Percentiles rank a stretch among this genome's conserved stretches.
Evolutionary conservation across 768 basidiomycete genomes (phyloP).

Genomic region (Russula virescens): DNA sequence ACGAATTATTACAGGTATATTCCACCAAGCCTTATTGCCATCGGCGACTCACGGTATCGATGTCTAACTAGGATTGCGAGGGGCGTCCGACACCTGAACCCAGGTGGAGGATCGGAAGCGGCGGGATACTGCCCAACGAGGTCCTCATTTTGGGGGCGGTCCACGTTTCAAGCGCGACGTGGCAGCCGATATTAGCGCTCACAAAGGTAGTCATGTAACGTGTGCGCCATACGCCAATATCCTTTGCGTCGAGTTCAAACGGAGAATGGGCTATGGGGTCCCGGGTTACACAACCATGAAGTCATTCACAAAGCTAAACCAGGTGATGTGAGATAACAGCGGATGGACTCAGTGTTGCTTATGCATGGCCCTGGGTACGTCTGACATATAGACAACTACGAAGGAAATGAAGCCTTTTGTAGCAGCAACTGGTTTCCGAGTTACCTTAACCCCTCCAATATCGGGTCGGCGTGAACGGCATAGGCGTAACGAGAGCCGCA

Average conservation of each 20-base stretch:
- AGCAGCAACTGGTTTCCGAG: not conserved
- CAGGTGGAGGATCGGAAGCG: not conserved
- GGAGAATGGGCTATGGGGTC: not conserved
- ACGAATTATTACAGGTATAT: too few species aligned
- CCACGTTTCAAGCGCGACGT: not conserved
- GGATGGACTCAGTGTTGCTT: not conserved
- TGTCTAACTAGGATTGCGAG: not conserved
- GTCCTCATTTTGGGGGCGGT: not conserved
- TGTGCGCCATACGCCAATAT: too few species aligned
- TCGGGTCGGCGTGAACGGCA: conserved; percentile 84
- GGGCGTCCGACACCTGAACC: not conserved
- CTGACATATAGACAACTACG: not conserved
- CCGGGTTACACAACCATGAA: not conserved
- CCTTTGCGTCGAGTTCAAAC: not conserved
- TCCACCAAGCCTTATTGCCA: not conserved
- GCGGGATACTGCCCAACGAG: not conserved
- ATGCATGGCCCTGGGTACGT: not conserved
- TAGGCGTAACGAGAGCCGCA: conserved; percentile 64
- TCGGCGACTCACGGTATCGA: not conserved
- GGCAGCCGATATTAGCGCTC: conserved; percentile 4
- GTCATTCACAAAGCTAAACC: not conserved
- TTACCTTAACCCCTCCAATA: conserved; percentile 61
- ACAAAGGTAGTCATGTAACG: not conserved
- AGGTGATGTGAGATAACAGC: not conserved
- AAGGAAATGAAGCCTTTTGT: not conserved